These are phyloP conservation scores for Botryotinia convoluta DNA, from an alignment of 2,329 filamentous ascomycete species.

Conservation along the genomic window DNA sequence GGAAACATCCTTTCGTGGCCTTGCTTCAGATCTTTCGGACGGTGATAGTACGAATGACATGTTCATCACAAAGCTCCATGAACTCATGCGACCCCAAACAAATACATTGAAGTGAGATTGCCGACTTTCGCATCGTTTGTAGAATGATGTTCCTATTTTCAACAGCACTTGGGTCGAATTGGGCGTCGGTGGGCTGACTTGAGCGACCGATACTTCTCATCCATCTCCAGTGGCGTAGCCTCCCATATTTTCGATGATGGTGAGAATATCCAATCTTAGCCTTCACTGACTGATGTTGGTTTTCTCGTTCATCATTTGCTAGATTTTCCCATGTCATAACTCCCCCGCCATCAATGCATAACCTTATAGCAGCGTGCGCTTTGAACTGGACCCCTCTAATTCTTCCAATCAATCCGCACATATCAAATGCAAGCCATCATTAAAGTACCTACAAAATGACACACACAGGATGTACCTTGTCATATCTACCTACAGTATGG, in stretches of 20 bases:
- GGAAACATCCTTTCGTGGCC: constrained; percentile 1
- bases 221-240: not conserved
- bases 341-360: constrained; percentile 15
- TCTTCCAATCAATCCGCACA: not conserved
- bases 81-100: constrained; percentile 23
- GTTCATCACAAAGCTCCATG: constrained; percentile 27
- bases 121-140: not conserved
- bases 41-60: constrained; percentile 20
- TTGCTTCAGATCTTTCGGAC: constrained; percentile 9
- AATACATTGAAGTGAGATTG: not conserved
- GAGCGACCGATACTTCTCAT: not conserved
- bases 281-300: not conserved
- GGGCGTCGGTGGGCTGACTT: not conserved
- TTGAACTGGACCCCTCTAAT: constrained; percentile 3
- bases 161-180: constrained; percentile 6
- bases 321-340: not conserved
- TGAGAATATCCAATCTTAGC: not conserved
- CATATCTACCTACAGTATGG: not conserved
- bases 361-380: constrained; percentile 18
- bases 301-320: not conserved
- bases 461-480: constrained; percentile 18
- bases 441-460: not conserved
- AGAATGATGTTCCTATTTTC: not conserved
- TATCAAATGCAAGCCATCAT: not conserved
- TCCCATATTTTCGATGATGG: not conserved